Percentiles rank a stretch among this genome's conserved stretches.
These are phyloP conservation scores for Lasiodiplodia sp. DNA, from an alignment of 2,329 filamentous ascomycete species.

Conservation along the genomic window DNA sequence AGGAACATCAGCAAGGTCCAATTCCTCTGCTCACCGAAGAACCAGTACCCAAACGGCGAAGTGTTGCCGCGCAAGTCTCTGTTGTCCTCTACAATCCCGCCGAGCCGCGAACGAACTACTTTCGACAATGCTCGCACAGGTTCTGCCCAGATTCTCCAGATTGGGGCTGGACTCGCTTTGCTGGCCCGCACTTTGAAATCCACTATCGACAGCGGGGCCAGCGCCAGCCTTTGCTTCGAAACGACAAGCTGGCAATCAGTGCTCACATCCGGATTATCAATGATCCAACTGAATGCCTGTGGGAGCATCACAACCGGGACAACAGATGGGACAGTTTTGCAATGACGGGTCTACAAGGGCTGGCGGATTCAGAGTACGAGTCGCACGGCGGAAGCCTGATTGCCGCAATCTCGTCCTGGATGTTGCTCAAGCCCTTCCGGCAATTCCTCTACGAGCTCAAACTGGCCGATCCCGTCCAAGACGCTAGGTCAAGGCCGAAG, in stretches of 20 bases:
- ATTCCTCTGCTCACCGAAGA: constrained; percentile 46
- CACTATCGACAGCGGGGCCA: constrained; percentile 64
- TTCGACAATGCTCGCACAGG: constrained; percentile 64
- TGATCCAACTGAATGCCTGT: constrained; percentile 66
- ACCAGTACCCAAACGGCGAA: constrained; percentile 49
- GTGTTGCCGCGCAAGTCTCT: constrained; percentile 65
- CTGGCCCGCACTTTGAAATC: constrained; percentile 65
- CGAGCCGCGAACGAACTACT: constrained; percentile 66
- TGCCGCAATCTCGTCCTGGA: constrained; percentile 64
- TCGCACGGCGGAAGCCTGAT: constrained; percentile 53
- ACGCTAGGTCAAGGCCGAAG: constrained; percentile 57
- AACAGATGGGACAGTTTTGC: constrained; percentile 65
- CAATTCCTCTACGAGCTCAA: constrained; percentile 60
- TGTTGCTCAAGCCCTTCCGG: constrained; percentile 67
- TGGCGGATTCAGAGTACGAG: constrained; percentile 30
- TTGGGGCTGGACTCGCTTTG: constrained; percentile 70
- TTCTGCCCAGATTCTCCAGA: constrained; percentile 66
- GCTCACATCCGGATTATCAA: constrained; percentile 68
- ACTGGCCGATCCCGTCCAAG: constrained; percentile 54
- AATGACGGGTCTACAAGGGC: constrained; percentile 62
- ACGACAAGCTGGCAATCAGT: constrained; percentile 68
- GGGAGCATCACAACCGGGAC: constrained; percentile 64
- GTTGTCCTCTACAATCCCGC: constrained; percentile 69
- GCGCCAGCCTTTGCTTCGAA: constrained; percentile 64
- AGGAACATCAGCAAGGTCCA: constrained; percentile 43